Percentiles rank a stretch among this genome's conserved stretches.
phyloP scores from a whole-genome alignment of 192 early-diverging fungal genomes.

The Gonapodya sp. region DNA sequence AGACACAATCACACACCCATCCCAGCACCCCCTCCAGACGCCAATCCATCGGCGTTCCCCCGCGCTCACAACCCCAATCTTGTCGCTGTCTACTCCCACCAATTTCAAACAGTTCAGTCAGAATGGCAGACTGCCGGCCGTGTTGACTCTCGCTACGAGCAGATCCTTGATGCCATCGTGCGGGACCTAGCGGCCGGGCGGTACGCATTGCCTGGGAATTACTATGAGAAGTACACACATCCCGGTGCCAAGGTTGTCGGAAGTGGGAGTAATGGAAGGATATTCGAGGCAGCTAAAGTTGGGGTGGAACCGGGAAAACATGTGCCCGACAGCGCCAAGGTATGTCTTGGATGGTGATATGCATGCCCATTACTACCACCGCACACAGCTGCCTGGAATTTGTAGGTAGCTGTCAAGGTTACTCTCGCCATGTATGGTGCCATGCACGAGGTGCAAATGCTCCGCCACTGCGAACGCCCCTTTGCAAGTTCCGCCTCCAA shows the following conservation, averaged over 20 bases:
- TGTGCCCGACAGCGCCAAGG: neutral
- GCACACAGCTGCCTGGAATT: neutral
- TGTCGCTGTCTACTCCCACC: conserved; percentile 4
- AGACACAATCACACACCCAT: neutral
- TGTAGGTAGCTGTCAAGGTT: conserved; percentile 4
- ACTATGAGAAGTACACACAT: neutral
- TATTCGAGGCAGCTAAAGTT: neutral
- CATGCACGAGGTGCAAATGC: neutral
- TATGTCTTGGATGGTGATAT: neutral
- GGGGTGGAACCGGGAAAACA: neutral
- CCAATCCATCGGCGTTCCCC: neutral
- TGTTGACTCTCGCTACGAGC: conserved; percentile 6
- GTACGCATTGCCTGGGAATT: neutral
- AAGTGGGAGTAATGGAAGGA: conserved; percentile 7
- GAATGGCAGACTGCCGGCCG: neutral
- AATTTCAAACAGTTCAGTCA: neutral
- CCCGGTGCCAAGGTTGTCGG: neutral
- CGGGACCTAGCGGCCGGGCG: neutral
- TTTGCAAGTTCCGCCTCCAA: neutral
- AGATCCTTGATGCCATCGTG: neutral
- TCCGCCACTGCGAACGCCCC: conserved; percentile 5
- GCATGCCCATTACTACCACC: neutral
- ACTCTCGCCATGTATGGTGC: conserved; percentile 10
- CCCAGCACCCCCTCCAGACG: neutral
- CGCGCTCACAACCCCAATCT: neutral